phyloP scores from a whole-genome alignment of 345 rosid genomes.

The Rubroshorea leprosula region DNA sequence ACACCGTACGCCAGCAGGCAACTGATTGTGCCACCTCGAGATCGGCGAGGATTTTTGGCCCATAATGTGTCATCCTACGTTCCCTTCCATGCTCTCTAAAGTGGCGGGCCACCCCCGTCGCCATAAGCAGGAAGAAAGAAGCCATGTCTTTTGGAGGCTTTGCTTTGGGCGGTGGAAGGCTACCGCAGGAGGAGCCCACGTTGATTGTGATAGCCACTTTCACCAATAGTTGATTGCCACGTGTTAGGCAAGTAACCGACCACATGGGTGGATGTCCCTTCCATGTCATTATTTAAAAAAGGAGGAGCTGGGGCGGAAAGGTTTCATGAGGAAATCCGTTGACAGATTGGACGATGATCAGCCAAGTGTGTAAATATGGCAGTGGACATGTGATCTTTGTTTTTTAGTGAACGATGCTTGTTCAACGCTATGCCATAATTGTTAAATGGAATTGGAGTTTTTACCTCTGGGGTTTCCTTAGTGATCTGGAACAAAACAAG shows the following conservation, averaged over 20 bases:
- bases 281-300: slow-evolving; percentile 11
- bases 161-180: too few species aligned
- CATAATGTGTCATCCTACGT: too few species aligned
- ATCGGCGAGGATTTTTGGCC: background rate
- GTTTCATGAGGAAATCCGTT: background rate
- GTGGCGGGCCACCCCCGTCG: too few species aligned
- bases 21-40: slow-evolving; percentile 7
- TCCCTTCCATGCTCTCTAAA: too few species aligned
- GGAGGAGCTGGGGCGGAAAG: background rate
- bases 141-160: too few species aligned
- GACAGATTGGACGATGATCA: background rate
- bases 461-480: too few species aligned
- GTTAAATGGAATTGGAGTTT: too few species aligned
- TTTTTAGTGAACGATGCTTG: too few species aligned
- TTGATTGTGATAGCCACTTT: background rate
- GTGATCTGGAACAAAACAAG: too few species aligned
- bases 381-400: too few species aligned
- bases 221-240: background rate
- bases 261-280: slow-evolving; percentile 6
- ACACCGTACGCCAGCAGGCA: slow-evolving; percentile 35
- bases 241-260: slow-evolving; percentile 16
- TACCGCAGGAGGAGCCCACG: background rate
- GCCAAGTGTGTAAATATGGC: too few species aligned
- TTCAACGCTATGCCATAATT: slow-evolving; percentile 9
- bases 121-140: too few species aligned